A percentile compares a stretch with the other conserved stretches of the same genome.
phyloP scores from a whole-genome alignment of 331 rosid genomes.

The Acacia concinna region DNA sequence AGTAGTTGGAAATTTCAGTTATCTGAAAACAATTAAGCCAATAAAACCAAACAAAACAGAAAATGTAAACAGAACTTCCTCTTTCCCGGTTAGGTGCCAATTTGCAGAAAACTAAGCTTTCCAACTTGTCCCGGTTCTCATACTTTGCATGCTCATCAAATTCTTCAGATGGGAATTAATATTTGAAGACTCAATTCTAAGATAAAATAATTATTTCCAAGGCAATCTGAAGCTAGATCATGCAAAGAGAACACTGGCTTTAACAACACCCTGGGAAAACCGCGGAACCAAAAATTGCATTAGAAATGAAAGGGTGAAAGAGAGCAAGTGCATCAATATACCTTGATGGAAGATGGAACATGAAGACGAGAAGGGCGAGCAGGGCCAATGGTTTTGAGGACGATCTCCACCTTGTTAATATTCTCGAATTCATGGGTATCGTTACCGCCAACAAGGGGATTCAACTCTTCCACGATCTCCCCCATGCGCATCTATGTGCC shows the following conservation, averaged over 20 bases:
- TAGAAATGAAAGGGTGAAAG: background rate
- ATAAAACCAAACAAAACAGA: background rate
- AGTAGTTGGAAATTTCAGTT: background rate
- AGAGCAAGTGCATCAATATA: conserved; percentile 10
- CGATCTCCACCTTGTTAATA: conserved; percentile 54
- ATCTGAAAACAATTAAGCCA: background rate
- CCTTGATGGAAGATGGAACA: conserved; percentile 69
- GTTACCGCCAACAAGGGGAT: conserved; percentile 16
- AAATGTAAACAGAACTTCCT: background rate
- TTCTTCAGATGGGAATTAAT: background rate
- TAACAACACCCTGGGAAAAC: background rate
- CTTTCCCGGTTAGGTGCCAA: background rate
- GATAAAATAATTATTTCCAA: background rate
- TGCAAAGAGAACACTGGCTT: background rate
- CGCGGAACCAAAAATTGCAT: conserved; percentile 10
- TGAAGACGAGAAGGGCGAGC: conserved; percentile 79
- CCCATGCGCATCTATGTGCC: conserved; percentile 30
- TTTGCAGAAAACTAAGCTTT: background rate
- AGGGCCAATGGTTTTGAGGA: conserved; percentile 85
- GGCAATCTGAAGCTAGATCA: conserved; percentile 10
- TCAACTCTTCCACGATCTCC: conserved; percentile 50
- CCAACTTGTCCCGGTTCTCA: background rate
- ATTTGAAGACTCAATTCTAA: background rate
- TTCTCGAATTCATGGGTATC: conserved; percentile 10
- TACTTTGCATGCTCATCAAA: background rate